A percentile compares a stretch with the other conserved stretches of the same genome.
These are phyloP conservation scores for Candolleomyces aberdarensis DNA, from an alignment of 768 basidiomycete genomes.

Conservation along the genomic window DNA sequence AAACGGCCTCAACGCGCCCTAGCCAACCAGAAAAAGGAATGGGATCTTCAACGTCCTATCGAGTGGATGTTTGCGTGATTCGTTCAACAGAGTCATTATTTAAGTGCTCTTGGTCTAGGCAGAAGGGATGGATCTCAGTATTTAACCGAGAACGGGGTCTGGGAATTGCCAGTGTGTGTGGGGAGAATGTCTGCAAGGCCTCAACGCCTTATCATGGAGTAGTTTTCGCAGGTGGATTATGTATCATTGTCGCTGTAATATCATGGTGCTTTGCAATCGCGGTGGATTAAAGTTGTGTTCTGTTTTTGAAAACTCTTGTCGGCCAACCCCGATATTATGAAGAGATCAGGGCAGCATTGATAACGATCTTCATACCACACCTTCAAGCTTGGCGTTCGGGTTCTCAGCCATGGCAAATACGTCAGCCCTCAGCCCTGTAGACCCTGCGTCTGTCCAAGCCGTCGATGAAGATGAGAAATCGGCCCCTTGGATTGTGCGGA, in stretches of 20 bases:
- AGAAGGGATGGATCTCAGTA: conserved; percentile 27
- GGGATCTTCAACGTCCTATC: conserved; percentile 68
- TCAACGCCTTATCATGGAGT: conserved; percentile 40
- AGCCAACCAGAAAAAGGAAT: conserved; percentile 51
- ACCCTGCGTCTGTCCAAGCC: conserved; percentile 36
- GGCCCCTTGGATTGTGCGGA: conserved; percentile 62
- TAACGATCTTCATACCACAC: background rate
- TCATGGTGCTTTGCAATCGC: background rate
- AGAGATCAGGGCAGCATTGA: background rate
- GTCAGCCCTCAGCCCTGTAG: conserved; percentile 46
- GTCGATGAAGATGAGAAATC: conserved; percentile 50
- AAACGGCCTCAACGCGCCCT: conserved; percentile 82
- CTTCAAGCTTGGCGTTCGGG: background rate
- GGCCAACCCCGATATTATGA: too few species aligned
- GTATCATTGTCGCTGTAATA: background rate
- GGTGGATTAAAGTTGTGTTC: background rate
- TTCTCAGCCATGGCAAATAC: conserved; percentile 8
- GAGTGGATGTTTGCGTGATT: conserved; percentile 46
- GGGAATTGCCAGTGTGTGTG: conserved; percentile 12
- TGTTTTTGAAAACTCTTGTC: too few species aligned
- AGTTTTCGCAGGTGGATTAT: background rate
- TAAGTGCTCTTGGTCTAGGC: conserved; percentile 40
- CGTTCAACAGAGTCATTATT: conserved; percentile 48
- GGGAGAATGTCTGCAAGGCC: conserved; percentile 34
- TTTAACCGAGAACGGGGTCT: conserved; percentile 22